phyloP scores from a whole-genome alignment of 1,139 yeast genomes.

The Kazachstania sp. region DNA sequence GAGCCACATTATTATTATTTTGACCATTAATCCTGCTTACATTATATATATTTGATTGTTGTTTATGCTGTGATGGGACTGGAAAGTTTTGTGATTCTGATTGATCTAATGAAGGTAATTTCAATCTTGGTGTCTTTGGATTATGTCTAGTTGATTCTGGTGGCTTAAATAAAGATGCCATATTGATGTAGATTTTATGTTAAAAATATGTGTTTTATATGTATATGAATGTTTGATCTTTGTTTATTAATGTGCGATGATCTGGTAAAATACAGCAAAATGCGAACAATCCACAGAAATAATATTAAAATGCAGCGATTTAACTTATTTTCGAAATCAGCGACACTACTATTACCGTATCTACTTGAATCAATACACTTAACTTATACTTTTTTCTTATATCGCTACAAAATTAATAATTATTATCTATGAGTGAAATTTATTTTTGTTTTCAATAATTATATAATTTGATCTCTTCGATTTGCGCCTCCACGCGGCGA shows the following conservation, averaged over 20 bases:
- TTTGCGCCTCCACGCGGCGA: background rate
- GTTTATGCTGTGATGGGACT: background rate
- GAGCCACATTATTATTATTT: background rate
- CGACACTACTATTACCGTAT: too few relatives aligned
- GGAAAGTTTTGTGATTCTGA: background rate
- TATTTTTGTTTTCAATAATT: too few relatives aligned
- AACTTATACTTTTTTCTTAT: too few relatives aligned
- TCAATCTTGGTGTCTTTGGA: constrained; percentile 24
- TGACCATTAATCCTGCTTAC: constrained; percentile 4
- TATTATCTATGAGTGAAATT: background rate
- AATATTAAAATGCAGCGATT: too few relatives aligned
- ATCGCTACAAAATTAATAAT: background rate
- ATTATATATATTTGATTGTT: constrained; percentile 2
- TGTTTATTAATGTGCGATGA: too few relatives aligned
- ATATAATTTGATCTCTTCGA: background rate
- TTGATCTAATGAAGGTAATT: constrained; percentile 18
- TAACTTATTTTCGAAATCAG: too few relatives aligned
- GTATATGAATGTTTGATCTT: too few relatives aligned
- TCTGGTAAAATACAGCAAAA: too few relatives aligned
- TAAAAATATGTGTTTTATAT: too few relatives aligned
- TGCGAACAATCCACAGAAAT: too few relatives aligned
- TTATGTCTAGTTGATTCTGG: constrained; percentile 26
- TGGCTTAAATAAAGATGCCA: constrained; percentile 30
- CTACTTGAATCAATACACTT: too few relatives aligned
- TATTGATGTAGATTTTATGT: constrained; percentile 1